phyloP scores from a whole-genome alignment of 2,329 filamentous ascomycete species.

The Phialophora verrucosa region DNA sequence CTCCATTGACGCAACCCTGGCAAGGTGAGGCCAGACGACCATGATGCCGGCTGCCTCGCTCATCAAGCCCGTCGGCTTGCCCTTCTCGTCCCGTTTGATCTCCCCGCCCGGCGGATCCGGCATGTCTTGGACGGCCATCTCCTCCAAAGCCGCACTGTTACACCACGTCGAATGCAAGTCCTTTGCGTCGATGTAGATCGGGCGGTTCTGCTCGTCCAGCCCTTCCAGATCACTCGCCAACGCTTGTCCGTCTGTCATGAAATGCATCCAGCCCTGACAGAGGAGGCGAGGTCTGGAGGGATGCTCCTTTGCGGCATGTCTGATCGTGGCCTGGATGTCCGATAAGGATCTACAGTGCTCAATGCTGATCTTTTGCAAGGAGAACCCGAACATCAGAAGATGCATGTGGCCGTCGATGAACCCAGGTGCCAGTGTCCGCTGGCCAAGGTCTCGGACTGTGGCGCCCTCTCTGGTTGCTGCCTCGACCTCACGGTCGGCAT shows the following conservation, averaged over 20 bases:
- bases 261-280: constrained; percentile 58
- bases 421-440: constrained; percentile 51
- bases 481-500: constrained; percentile 40
- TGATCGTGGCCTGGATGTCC: constrained; percentile 53
- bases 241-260: constrained; percentile 52
- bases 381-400: constrained; percentile 57
- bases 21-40: constrained; percentile 56
- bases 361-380: constrained; percentile 53
- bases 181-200: constrained; percentile 57
- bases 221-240: constrained; percentile 56
- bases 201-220: constrained; percentile 49
- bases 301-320: constrained; percentile 48
- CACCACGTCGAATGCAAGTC: constrained; percentile 61
- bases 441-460: constrained; percentile 45
- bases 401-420: constrained; percentile 60
- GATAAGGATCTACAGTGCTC: constrained; percentile 50
- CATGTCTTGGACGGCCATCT: constrained; percentile 51
- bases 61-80: constrained; percentile 53
- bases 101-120: constrained; percentile 53
- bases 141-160: constrained; percentile 54
- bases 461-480: constrained; percentile 37
- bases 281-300: constrained; percentile 51
- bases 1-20: constrained; percentile 49
- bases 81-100: constrained; percentile 54
- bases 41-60: constrained; percentile 54